These are phyloP conservation scores for Fusarium sp. DNA, from an alignment of 2,329 filamentous ascomycete genomes.

Conservation along the genomic window DNA sequence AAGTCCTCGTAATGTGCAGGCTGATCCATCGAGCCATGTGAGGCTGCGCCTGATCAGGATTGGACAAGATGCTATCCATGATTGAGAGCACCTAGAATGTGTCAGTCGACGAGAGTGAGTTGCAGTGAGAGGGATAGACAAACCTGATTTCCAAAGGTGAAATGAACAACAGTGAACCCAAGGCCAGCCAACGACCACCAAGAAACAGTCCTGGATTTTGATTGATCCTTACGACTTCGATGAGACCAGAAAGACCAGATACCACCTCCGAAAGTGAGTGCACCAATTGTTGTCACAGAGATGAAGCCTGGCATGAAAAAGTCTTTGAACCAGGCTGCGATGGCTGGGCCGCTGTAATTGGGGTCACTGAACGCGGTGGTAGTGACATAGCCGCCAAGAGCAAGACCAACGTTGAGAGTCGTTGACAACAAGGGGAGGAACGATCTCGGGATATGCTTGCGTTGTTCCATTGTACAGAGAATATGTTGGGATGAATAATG, in stretches of 20 bases:
- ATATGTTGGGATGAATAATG: background rate
- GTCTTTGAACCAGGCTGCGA: conserved; percentile 26
- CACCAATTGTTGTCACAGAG: conserved; percentile 19
- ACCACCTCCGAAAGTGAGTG: conserved; percentile 8
- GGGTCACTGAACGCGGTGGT: conserved; percentile 17
- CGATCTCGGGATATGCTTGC: background rate
- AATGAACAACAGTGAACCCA: background rate
- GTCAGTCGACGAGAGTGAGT: background rate
- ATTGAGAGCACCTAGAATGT: background rate
- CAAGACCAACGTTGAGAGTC: background rate
- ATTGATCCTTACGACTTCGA: background rate
- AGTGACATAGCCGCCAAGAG: conserved; percentile 24
- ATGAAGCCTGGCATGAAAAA: conserved; percentile 33
- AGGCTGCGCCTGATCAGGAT: background rate
- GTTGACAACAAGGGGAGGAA: background rate
- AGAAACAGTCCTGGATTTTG: background rate
- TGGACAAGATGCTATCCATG: conserved; percentile 4
- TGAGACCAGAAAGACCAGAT: background rate
- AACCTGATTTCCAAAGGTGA: background rate
- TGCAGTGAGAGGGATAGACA: background rate
- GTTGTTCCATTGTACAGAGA: background rate
- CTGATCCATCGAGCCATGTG: conserved; percentile 1
- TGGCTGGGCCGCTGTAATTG: conserved; percentile 20
- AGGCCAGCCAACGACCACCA: background rate
- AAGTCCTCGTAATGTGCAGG: background rate